Evolutionary conservation across 768 basidiomycete species (phyloP), one percentile per base, ranked within the genome.

Genomic region (Termitomyces sp.): DNA sequence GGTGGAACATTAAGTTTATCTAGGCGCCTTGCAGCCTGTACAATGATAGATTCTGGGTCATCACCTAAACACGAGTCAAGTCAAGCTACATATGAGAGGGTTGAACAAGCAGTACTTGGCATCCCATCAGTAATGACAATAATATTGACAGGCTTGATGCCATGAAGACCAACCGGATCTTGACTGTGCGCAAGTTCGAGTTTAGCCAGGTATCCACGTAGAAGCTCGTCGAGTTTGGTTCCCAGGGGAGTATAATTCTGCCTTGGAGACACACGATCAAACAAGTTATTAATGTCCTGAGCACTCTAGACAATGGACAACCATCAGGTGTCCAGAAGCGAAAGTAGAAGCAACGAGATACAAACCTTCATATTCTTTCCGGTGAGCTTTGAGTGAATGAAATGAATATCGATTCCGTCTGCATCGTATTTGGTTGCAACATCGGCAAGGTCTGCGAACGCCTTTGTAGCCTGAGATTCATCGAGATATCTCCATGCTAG

Each of bases 81-180:
- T n/a, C 16, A 13, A 13, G 12, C 35, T 12, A 23, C 23, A 23
- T 23, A 4, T 23, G 26, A 43, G 23, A 53, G 5, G 20, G 12
- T 50, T 10, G 16, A 48, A 55, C 33, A 26, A 49, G 69, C 82
- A 62, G 26, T 57, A 86, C 85, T 80, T 1, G 86, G 78, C 3
- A 70, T 77, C n/a, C 86, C 86, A 63, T 88, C 87, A 0, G 86
- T 88, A 40, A 88, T 75, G 30, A 88, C 70, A 12, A 88, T 77
- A 50, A 77, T 79, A 62, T 86, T 87, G 26, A 84, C 68, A 0
- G 82, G 82, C 62, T 84, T 87, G 14, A 84, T 75, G 36, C 68
- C 64, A 5, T 43, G 44, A 35, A 44, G 58, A 50, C 65, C 63
- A 18, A 47, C 10, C n/a, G 49, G 49, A 30, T 50, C 62, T 46